phyloP scores from a whole-genome alignment of 2,329 filamentous ascomycete species.

The Chaetomiaceae sp. region DNA sequence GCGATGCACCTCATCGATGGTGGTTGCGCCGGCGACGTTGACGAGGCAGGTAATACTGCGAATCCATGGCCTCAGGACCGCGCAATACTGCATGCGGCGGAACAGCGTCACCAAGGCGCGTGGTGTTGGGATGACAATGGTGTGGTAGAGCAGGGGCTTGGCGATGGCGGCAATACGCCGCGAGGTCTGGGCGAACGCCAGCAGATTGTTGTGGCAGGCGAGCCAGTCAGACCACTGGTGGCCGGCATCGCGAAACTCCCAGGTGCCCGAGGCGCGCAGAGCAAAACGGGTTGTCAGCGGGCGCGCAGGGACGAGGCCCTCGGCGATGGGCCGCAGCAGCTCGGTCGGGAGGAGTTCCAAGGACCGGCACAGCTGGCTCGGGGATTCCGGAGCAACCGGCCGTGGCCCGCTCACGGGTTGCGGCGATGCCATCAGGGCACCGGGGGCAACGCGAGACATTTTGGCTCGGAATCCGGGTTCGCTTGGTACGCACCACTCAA shows the following conservation, averaged over 20 bases:
- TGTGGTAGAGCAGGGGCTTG: slow-evolving; percentile 28
- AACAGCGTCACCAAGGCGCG: slow-evolving; percentile 23
- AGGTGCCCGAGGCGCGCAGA: slow-evolving; percentile 26
- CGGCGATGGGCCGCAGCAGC: slow-evolving; percentile 28
- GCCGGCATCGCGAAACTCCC: slow-evolving; percentile 26
- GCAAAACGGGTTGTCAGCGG: slow-evolving; percentile 28
- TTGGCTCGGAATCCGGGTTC: neutral
- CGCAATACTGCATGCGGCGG: slow-evolving; percentile 19
- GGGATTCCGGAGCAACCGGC: neutral
- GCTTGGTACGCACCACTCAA: neutral
- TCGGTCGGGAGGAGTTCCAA: slow-evolving; percentile 27
- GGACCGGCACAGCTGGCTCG: slow-evolving; percentile 4
- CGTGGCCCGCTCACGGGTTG: slow-evolving; percentile 4
- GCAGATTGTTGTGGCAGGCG: slow-evolving; percentile 20
- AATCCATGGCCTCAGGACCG: slow-evolving; percentile 24
- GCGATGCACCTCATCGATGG: slow-evolving; percentile 16
- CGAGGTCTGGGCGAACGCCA: slow-evolving; percentile 25
- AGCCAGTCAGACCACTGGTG: slow-evolving; percentile 28
- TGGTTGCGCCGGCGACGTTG: slow-evolving; percentile 21
- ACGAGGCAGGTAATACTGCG: slow-evolving; percentile 26
- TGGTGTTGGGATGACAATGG: slow-evolving; percentile 25
- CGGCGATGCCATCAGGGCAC: slow-evolving; percentile 19
- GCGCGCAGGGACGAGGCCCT: slow-evolving; percentile 21
- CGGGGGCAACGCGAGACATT: neutral
- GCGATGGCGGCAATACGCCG: slow-evolving; percentile 26